Conservation (phyloP, 2,329 filamentous ascomycete genomes). For the Penicillium sp. region DNA sequence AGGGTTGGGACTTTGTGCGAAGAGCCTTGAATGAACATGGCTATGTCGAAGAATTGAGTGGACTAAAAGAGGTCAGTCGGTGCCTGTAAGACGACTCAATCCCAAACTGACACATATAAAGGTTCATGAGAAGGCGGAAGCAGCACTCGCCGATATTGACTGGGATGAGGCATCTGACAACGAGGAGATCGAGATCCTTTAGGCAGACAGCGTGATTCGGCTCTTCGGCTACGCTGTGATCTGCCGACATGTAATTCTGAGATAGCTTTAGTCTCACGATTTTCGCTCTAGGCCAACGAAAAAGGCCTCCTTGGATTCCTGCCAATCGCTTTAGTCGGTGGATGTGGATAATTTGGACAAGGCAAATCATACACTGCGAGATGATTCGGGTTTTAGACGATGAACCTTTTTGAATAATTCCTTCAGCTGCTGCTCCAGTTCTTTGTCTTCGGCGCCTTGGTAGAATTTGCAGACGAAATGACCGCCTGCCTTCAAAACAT, state of each 20-base stretch:
- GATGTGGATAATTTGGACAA: background rate
- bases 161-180: constrained; percentile 46
- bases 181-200: constrained; percentile 35
- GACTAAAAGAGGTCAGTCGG: constrained; percentile 54
- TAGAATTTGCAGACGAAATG: constrained; percentile 99
- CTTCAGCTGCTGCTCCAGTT: constrained; percentile 70
- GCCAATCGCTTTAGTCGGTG: constrained; percentile 16
- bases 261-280: constrained; percentile 42
- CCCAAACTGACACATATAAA: constrained; percentile 16
- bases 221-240: background rate
- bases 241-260: constrained; percentile 1
- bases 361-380: constrained; percentile 64
- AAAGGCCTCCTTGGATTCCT: constrained; percentile 83
- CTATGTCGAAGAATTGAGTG: constrained; percentile 64
- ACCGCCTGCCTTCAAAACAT: constrained; percentile 77
- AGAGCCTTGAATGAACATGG: constrained; percentile 60
- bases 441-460: constrained; percentile 82
- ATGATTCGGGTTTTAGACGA: constrained; percentile 88
- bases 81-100: background rate
- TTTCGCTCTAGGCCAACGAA: constrained; percentile 78
- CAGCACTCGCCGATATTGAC: constrained; percentile 45
- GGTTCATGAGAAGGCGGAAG: constrained; percentile 50
- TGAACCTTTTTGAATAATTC: constrained; percentile 76
- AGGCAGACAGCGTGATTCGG: background rate
- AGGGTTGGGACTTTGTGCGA: constrained; percentile 62